Evolutionary conservation across 2,329 filamentous ascomycete genomes (phyloP).

Genomic region (Aspergillus glaucus): DNA sequence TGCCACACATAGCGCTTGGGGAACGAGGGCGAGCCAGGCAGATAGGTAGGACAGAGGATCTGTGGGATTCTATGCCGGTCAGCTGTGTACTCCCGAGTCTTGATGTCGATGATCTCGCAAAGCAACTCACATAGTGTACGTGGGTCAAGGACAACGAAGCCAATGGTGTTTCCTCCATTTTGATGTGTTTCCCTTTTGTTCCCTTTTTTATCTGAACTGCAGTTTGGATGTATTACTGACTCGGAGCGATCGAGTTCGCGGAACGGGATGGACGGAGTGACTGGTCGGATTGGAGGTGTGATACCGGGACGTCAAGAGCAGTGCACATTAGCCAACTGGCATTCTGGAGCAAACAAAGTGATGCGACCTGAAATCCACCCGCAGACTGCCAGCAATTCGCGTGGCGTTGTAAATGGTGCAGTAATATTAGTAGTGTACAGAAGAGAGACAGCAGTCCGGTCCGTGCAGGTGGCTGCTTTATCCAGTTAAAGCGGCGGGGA

Average conservation of each 20-base stretch:
- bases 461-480: not conserved
- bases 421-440: not conserved
- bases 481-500: slow-evolving; percentile 11
- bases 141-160: slow-evolving; percentile 92
- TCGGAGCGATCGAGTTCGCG: no score
- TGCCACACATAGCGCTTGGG: slow-evolving; percentile 81
- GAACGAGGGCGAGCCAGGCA: slow-evolving; percentile 89
- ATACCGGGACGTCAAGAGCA: not conserved
- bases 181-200: not conserved
- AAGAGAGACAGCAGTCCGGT: not conserved
- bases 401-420: no score
- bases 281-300: not conserved
- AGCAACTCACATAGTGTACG: slow-evolving; percentile 77
- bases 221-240: no score
- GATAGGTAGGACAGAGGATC: slow-evolving; percentile 81
- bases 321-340: not conserved
- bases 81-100: not conserved
- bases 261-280: not conserved
- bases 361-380: no score
- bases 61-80: slow-evolving; percentile 63
- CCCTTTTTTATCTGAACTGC: no score
- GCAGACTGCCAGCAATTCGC: no score
- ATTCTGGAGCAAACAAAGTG: not conserved
- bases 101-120: not conserved
- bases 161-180: slow-evolving; percentile 49